Conservation (phyloP, 2,329 filamentous ascomycete species). For the Lachnellula suecica region DNA sequence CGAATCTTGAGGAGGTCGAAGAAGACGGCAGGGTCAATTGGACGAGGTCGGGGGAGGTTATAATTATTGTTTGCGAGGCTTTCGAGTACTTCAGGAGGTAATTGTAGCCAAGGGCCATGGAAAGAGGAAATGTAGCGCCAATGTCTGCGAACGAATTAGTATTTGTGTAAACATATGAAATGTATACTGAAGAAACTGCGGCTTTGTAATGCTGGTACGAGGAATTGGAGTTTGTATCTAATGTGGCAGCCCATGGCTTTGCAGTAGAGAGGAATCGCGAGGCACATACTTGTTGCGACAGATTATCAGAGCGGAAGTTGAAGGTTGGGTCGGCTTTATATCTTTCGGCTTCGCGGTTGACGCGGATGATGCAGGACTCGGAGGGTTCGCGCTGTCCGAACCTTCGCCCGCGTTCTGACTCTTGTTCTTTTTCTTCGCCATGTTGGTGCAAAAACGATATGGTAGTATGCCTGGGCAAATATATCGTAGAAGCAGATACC, state of each 20-base stretch:
- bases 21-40: slow-evolving; percentile 77
- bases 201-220: not conserved
- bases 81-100: slow-evolving; percentile 77
- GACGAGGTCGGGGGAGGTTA: slow-evolving; percentile 70
- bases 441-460: slow-evolving; percentile 21
- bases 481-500: not conserved
- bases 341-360: slow-evolving; percentile 26
- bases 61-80: slow-evolving; percentile 78
- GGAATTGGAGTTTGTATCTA: not conserved
- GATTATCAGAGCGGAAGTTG: slow-evolving; percentile 54
- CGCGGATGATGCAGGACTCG: slow-evolving; percentile 18
- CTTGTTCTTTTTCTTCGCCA: slow-evolving; percentile 50
- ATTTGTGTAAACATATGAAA: not conserved
- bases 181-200: not conserved
- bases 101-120: slow-evolving; percentile 79
- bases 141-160: slow-evolving; percentile 53
- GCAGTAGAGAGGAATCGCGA: not conserved
- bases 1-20: slow-evolving; percentile 85
- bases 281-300: slow-evolving; percentile 67
- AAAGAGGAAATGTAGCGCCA: slow-evolving; percentile 85
- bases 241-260: not conserved
- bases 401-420: slow-evolving; percentile 33
- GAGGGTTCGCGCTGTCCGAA: slow-evolving; percentile 20
- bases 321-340: slow-evolving; percentile 33
- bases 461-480: not conserved